Conservation (phyloP, 192 early-diverging fungal genomes). For the Coemansia sp. region DNA sequence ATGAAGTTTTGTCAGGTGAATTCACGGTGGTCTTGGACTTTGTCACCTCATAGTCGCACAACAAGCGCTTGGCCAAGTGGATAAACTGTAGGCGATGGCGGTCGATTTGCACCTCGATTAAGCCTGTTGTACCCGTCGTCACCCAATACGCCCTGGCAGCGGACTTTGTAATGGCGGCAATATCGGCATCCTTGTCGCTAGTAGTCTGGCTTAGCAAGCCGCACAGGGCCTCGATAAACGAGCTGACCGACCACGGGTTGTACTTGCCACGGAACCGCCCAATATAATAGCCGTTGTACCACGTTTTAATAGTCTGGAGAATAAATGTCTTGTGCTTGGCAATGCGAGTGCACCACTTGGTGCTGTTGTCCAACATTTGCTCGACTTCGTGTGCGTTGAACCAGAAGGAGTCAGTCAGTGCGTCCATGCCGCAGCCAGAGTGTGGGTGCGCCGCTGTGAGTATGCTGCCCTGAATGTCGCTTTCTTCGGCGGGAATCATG, state of each 20-base stretch:
- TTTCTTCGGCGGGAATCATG: conserved; percentile 29
- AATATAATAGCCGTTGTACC: conserved; percentile 23
- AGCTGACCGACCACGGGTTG: conserved; percentile 49
- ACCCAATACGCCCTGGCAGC: conserved; percentile 30
- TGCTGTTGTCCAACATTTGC: conserved; percentile 35
- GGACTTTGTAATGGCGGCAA: conserved; percentile 1
- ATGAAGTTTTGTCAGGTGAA: background rate
- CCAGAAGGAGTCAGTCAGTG: conserved; percentile 33
- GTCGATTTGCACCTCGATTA: conserved; percentile 25
- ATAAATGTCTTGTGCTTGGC: conserved; percentile 7
- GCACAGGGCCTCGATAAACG: conserved; percentile 33
- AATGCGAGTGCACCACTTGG: background rate
- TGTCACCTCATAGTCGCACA: conserved; percentile 11
- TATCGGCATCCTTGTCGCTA: background rate
- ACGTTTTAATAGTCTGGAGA: conserved; percentile 7
- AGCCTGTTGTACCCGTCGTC: conserved; percentile 16
- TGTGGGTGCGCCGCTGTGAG: conserved; percentile 20
- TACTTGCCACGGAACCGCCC: conserved; percentile 34
- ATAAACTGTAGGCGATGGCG: conserved; percentile 15
- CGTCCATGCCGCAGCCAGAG: conserved; percentile 28
- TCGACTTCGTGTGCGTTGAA: conserved; percentile 34
- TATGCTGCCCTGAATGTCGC: conserved; percentile 25
- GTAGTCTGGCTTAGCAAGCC: conserved; percentile 5
- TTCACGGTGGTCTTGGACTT: background rate
- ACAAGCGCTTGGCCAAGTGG: conserved; percentile 7